Conservation (phyloP, 305 asterid genomes). For the Fraxinus baroniana region DNA sequence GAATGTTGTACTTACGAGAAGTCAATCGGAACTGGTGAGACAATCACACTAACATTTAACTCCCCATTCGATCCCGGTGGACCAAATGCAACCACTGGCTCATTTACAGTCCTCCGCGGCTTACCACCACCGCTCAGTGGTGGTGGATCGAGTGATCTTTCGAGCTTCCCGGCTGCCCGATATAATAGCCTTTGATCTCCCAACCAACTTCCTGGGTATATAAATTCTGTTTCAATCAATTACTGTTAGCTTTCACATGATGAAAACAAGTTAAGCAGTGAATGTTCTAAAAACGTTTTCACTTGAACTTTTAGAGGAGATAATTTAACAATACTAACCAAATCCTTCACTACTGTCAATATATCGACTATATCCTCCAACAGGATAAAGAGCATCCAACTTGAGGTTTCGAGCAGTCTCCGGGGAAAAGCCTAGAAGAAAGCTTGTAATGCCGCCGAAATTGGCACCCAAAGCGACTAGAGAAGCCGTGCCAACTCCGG, state of each 20-base stretch:
- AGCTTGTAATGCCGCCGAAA: slow-evolving; percentile 70
- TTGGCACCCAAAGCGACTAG: slow-evolving; percentile 73
- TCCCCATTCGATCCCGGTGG: slow-evolving; percentile 93
- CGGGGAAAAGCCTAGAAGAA: slow-evolving; percentile 68
- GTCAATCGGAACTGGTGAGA: slow-evolving; percentile 61
- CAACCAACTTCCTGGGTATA: slow-evolving; percentile 78
- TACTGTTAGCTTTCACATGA: not conserved
- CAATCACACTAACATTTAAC: slow-evolving; percentile 88
- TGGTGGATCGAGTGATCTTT: slow-evolving; percentile 73
- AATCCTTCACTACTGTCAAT: slow-evolving; percentile 61
- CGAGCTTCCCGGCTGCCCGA: slow-evolving; percentile 75
- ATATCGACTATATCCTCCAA: slow-evolving; percentile 68
- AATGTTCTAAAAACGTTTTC: not conserved
- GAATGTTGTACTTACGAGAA: slow-evolving; percentile 55
- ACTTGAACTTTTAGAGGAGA: not conserved
- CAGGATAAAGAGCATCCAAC: slow-evolving; percentile 76
- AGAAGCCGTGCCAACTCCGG: slow-evolving; percentile 67
- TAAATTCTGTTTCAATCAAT: slow-evolving; percentile 55
- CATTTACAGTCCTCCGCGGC: slow-evolving; percentile 47
- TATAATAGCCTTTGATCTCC: slow-evolving; percentile 77
- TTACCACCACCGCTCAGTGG: slow-evolving; percentile 36
- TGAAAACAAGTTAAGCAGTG: not conserved
- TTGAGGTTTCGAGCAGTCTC: slow-evolving; percentile 62
- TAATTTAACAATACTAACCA: slow-evolving; percentile 44
- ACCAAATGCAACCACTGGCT: slow-evolving; percentile 83